These are phyloP conservation scores for Cardiospermum halicacabum DNA, from an alignment of 345 rosid species.

Conservation along the genomic window DNA sequence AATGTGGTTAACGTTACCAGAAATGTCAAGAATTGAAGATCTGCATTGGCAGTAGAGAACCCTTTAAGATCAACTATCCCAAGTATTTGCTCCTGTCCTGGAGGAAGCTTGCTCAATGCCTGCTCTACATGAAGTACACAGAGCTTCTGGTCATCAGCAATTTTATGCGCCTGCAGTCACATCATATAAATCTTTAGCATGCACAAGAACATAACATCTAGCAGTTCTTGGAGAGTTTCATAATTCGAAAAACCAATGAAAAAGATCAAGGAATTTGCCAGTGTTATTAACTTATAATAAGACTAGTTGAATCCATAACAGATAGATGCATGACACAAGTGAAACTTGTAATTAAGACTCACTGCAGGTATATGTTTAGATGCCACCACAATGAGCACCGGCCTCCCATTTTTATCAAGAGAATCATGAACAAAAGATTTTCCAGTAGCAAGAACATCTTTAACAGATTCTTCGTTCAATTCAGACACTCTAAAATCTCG, in stretches of 20 bases:
- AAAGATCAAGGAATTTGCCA: no score
- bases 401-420: slow-evolving; percentile 57
- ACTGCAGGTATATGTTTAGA: slow-evolving; percentile 75
- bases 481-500: slow-evolving; percentile 66
- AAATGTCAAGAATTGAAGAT: slow-evolving; percentile 66
- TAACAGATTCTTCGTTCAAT: slow-evolving; percentile 61
- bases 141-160: slow-evolving; percentile 65
- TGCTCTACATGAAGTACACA: slow-evolving; percentile 69
- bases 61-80: slow-evolving; percentile 79
- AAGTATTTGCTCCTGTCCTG: slow-evolving; percentile 68
- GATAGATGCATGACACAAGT: neutral
- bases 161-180: slow-evolving; percentile 56
- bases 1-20: slow-evolving; percentile 43
- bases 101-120: slow-evolving; percentile 69
- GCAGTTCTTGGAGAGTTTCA: no score
- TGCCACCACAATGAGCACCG: slow-evolving; percentile 81
- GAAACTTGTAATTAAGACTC: slow-evolving; percentile 29
- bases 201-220: no score
- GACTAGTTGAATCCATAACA: neutral
- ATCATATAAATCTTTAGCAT: slow-evolving; percentile 4
- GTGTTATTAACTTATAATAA: neutral
- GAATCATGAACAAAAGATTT: slow-evolving; percentile 71
- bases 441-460: slow-evolving; percentile 56
- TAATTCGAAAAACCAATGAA: no score
- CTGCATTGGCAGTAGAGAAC: slow-evolving; percentile 60